Evolutionary conservation across 345 rosid genomes (phyloP), one percentile per base, ranked within the genome.

Genomic region (Eucalyptus brandiana): DNA sequence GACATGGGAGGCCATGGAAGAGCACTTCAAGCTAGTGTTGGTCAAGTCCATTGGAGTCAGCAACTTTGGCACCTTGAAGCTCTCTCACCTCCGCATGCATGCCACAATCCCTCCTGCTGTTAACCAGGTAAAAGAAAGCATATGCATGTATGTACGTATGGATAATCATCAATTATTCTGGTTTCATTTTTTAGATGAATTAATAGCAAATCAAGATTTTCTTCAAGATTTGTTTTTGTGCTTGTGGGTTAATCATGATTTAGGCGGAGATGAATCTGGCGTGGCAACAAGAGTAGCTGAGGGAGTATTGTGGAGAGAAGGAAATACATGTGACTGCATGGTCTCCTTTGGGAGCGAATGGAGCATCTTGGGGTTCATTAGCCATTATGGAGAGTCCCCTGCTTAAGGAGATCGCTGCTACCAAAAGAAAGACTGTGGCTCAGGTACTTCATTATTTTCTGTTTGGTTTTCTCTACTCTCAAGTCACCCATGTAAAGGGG

Each of bases 1-100:
- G 13, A 83, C 87, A 23, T 91, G 92, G 93, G 90, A 81, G 40
- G 93, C 93, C 88, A 88, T 92, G 93, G 92, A 92, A 80, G 88
- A 89, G 85, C 58, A 87, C 67, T 53, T 53, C 56, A 53, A 53
- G 24, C 4, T 53, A 53, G 56, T 53, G 56, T 53, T 19, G 56
- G 24, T 53, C 56, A 53, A 53, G 56, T 53, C 56, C 56, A 53
- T 19, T 51, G 56, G 56, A 51, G 56, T 18, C 56, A 51, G 23
- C 56, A 53, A 53, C 56, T 53, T 53, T 53, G 56, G 56, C 56
- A 19, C 56, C 56, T 0, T 19, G 56, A 53, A 53, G 56, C 0
- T 53, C 56, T 53, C 24, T 53, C 56, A 53, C 7, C 56, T 60
- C 50, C 23, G 88, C 28, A 18, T 62, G n/a, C 51, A 56, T 62